phyloP scores from a whole-genome alignment of 495 filamentous ascomycete genomes.

The Talaromyces proteolyticus region DNA sequence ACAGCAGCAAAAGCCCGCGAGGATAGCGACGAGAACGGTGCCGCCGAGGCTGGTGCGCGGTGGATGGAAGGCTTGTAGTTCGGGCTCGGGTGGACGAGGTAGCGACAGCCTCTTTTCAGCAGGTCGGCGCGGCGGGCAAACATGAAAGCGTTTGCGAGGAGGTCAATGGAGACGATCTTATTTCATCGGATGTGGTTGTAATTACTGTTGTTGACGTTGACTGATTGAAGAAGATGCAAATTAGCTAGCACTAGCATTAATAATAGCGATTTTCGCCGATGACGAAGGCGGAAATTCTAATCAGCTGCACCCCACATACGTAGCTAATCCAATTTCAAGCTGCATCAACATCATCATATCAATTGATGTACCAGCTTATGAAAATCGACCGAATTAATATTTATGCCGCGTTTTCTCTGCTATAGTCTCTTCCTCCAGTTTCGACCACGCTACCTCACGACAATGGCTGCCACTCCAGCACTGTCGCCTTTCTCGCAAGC shows the following conservation, averaged over 20 bases:
- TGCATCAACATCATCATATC: no score
- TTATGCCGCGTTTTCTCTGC: background rate
- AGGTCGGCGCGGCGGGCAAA: conserved; percentile 10
- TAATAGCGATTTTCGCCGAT: conserved; percentile 3
- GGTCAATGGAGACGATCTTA: background rate
- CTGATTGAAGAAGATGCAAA: background rate
- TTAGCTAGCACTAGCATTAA: no score
- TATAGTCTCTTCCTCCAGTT: background rate
- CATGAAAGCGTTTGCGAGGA: background rate
- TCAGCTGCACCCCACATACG: background rate
- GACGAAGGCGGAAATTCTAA: background rate
- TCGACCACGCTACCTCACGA: conserved; percentile 18
- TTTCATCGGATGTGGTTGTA: background rate
- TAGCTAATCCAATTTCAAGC: background rate
- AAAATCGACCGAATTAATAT: no score
- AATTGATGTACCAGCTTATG: no score
- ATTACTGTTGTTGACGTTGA: no score
- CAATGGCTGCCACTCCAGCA: conserved; percentile 22
- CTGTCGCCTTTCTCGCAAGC: conserved; percentile 64
- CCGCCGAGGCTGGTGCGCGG: conserved; percentile 6
- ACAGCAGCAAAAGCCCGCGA: conserved; percentile 33
- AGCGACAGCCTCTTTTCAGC: conserved; percentile 41
- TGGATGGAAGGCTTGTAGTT: conserved; percentile 4
- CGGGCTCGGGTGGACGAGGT: conserved; percentile 27
- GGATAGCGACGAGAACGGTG: conserved; percentile 29